These are phyloP conservation scores for Lipomyces lipofer DNA, from an alignment of 805 yeast genomes.

Conservation along the genomic window DNA sequence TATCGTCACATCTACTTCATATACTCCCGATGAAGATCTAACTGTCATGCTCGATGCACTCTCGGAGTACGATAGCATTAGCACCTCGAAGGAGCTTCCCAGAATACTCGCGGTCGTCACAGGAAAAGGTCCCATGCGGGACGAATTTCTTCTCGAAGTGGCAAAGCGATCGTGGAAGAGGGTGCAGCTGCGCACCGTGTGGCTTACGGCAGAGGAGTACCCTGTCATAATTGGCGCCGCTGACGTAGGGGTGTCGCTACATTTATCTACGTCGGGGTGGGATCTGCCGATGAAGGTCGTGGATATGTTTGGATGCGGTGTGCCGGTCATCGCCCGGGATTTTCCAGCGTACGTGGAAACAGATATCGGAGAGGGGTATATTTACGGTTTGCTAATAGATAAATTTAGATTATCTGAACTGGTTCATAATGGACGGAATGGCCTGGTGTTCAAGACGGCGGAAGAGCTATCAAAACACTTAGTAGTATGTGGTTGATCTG, in stretches of 20 bases:
- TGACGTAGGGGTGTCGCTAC: constrained; percentile 87
- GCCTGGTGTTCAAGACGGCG: constrained; percentile 53
- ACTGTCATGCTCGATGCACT: constrained; percentile 67
- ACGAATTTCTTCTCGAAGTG: constrained; percentile 52
- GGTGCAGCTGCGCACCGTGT: constrained; percentile 61
- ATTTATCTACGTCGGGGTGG: constrained; percentile 86
- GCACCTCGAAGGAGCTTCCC: constrained; percentile 16
- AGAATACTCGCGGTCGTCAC: constrained; percentile 73
- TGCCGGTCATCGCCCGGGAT: constrained; percentile 79
- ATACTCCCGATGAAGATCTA: constrained; percentile 94
- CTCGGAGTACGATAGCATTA: constrained; percentile 51
- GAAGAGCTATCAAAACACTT: constrained; percentile 46
- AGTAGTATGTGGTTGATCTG: constrained; percentile 5
- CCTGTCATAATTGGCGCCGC: constrained; percentile 73
- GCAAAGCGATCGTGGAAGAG: constrained; percentile 47
- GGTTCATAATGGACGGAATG: constrained; percentile 68
- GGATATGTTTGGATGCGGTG: constrained; percentile 93
- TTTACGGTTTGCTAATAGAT: not conserved
- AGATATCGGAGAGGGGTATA: too few species aligned
- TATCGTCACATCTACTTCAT: constrained; percentile 86
- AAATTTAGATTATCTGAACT: constrained; percentile 56
- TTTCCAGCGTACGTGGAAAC: constrained; percentile 58
- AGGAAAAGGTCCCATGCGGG: constrained; percentile 88
- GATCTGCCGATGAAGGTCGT: constrained; percentile 97
- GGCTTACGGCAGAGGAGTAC: constrained; percentile 80